phyloP scores from a whole-genome alignment of 2,329 filamentous ascomycete species.

The Fusarium sp. region DNA sequence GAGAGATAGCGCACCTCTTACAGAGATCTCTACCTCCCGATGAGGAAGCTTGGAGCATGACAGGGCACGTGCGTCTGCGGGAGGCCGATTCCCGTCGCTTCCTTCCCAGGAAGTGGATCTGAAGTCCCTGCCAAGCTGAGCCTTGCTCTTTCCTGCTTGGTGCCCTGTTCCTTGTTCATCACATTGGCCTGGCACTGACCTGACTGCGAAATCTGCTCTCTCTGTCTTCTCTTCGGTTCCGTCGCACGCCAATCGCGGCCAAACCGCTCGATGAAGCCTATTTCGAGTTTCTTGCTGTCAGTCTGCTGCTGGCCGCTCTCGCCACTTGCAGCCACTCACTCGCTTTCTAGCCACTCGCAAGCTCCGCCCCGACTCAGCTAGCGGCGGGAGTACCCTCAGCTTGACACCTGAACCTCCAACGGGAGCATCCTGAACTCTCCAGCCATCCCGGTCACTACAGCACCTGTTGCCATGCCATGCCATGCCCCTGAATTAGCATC shows the following conservation, averaged over 20 bases:
- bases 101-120: not conserved
- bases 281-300: conserved; percentile 1
- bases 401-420: conserved; percentile 28
- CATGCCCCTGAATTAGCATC: conserved; percentile 7
- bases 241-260: conserved; percentile 16
- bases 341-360: conserved; percentile 9
- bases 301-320: not conserved
- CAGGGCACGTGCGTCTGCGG: conserved; percentile 38
- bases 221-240: not conserved
- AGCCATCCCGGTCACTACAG: conserved; percentile 21
- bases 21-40: conserved; percentile 28
- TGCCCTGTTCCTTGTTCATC: conserved; percentile 11
- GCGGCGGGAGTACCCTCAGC: conserved; percentile 39
- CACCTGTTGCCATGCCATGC: not conserved
- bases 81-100: conserved; percentile 39
- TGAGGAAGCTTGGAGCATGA: conserved; percentile 29
- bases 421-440: conserved; percentile 29
- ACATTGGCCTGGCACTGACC: not conserved
- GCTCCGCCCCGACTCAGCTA: conserved; percentile 27
- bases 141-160: not conserved
- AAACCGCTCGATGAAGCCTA: not conserved
- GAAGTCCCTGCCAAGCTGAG: conserved; percentile 31
- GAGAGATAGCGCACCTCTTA: conserved; percentile 21
- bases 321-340: not conserved
- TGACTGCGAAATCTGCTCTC: conserved; percentile 1